Evolutionary conservation across 1,284 basidiomycete species (phyloP).

Genomic region (Ganoderma leucocontextum): DNA sequence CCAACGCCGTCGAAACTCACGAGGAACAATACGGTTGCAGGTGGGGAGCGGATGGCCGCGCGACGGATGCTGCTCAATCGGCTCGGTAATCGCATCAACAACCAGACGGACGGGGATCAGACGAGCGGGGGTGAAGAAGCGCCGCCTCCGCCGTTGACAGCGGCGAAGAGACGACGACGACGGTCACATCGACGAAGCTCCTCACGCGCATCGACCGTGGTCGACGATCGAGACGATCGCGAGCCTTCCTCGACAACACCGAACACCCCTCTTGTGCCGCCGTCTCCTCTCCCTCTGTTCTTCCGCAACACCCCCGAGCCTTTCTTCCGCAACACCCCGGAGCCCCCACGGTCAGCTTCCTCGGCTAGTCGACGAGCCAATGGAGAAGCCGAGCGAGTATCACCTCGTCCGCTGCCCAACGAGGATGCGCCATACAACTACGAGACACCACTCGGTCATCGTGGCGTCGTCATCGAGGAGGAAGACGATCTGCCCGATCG

Average conservation of each 20-base stretch:
- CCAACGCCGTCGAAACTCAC: conserved; percentile 59
- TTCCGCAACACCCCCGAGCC: conserved; percentile 39
- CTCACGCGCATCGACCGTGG: conserved; percentile 54
- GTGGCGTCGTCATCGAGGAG: conserved; percentile 77
- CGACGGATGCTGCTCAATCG: conserved; percentile 70
- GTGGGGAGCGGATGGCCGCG: conserved; percentile 76
- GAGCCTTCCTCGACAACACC: conserved; percentile 67
- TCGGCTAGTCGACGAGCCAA: conserved; percentile 34
- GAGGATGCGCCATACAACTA: conserved; percentile 41
- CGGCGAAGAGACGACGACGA: conserved; percentile 58
- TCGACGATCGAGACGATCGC: conserved; percentile 77
- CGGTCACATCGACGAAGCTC: conserved; percentile 68
- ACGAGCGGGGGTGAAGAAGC: conserved; percentile 71
- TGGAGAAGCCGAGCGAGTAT: conserved; percentile 41
- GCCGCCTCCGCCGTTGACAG: conserved; percentile 46
- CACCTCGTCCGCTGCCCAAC: conserved; percentile 37
- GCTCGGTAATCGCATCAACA: conserved; percentile 66
- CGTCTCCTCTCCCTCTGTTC: conserved; percentile 55
- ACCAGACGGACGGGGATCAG: conserved; percentile 65
- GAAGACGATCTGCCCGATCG: conserved; percentile 63
- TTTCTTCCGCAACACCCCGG: conserved; percentile 39
- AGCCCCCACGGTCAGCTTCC: conserved; percentile 35
- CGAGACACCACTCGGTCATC: conserved; percentile 55
- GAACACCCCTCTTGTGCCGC: conserved; percentile 66
- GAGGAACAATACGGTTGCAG: conserved; percentile 82